phyloP scores from a whole-genome alignment of 2,329 filamentous ascomycete species.

The Cladosporium sp. region DNA sequence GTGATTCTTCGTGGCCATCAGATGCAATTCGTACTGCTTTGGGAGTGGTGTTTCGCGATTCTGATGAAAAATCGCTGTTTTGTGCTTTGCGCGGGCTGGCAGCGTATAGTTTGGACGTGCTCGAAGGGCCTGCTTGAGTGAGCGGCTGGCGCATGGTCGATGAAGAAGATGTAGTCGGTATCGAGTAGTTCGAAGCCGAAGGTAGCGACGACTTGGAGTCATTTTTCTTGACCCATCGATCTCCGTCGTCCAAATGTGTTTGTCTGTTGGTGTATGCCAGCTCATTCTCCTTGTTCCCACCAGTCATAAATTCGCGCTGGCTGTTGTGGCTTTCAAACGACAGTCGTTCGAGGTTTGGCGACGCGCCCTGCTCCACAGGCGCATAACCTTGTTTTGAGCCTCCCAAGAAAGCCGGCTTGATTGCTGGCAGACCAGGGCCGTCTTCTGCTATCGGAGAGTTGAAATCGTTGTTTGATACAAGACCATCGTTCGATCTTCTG shows the following conservation, averaged over 20 bases:
- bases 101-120: conserved; percentile 17
- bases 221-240: conserved; percentile 23
- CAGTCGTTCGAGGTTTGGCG: conserved; percentile 23
- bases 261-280: conserved; percentile 21
- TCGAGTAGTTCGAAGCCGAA: conserved; percentile 9
- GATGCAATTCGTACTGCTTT: conserved; percentile 15
- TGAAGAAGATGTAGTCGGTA: conserved; percentile 12
- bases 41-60: conserved; percentile 24
- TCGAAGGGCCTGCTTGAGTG: neutral
- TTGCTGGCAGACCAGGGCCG: conserved; percentile 17
- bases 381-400: conserved; percentile 28
- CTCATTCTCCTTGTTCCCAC: conserved; percentile 18
- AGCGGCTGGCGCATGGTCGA: conserved; percentile 1
- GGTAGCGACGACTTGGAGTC: conserved; percentile 19
- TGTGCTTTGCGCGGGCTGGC: conserved; percentile 23
- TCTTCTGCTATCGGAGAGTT: conserved; percentile 27
- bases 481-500: conserved; percentile 28
- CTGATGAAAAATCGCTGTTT: conserved; percentile 16
- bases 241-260: conserved; percentile 25
- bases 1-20: conserved; percentile 19
- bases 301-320: conserved; percentile 18
- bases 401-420: conserved; percentile 27
- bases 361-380: conserved; percentile 25
- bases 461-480: conserved; percentile 25
- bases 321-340: conserved; percentile 15